phyloP scores from a whole-genome alignment of 2,329 filamentous ascomycete genomes.

The Cladophialophora bantiana region DNA sequence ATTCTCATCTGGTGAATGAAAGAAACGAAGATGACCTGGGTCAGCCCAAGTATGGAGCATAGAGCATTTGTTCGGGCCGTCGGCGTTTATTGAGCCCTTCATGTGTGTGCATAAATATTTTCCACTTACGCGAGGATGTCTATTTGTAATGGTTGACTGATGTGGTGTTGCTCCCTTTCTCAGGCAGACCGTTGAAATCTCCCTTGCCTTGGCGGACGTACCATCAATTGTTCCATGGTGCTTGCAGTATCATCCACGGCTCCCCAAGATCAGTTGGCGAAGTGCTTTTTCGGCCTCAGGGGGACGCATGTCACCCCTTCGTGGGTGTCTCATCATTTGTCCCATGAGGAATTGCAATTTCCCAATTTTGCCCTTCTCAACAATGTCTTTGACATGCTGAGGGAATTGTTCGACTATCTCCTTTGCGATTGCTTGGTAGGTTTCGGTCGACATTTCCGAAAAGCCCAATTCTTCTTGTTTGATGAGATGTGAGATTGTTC shows the following conservation, averaged over 20 bases:
- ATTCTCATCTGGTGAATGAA: not conserved
- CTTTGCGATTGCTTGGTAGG: slow-evolving; percentile 64
- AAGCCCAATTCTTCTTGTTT: slow-evolving; percentile 64
- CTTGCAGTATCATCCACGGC: slow-evolving; percentile 5
- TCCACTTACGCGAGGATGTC: no score
- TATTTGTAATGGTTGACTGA: not conserved
- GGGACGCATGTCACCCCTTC: slow-evolving; percentile 68
- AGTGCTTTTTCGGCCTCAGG: slow-evolving; percentile 63
- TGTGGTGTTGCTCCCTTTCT: not conserved
- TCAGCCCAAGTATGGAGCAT: not conserved
- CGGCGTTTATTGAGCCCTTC: no score
- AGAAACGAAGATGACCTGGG: not conserved
- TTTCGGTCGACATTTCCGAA: slow-evolving; percentile 60
- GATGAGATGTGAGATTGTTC: slow-evolving; percentile 61
- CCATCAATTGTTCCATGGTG: not conserved
- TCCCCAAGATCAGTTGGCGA: slow-evolving; percentile 26
- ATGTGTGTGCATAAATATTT: no score
- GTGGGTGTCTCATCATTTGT: slow-evolving; percentile 69
- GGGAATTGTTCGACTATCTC: slow-evolving; percentile 62
- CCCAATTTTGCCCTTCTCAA: slow-evolving; percentile 65
- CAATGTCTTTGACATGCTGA: slow-evolving; percentile 66
- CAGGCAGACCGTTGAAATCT: not conserved
- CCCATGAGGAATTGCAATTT: slow-evolving; percentile 74
- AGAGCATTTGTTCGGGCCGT: not conserved
- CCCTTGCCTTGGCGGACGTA: not conserved